These are phyloP conservation scores for Binderoboletus segoi DNA, from an alignment of 1,284 basidiomycete species.

Conservation along the genomic window DNA sequence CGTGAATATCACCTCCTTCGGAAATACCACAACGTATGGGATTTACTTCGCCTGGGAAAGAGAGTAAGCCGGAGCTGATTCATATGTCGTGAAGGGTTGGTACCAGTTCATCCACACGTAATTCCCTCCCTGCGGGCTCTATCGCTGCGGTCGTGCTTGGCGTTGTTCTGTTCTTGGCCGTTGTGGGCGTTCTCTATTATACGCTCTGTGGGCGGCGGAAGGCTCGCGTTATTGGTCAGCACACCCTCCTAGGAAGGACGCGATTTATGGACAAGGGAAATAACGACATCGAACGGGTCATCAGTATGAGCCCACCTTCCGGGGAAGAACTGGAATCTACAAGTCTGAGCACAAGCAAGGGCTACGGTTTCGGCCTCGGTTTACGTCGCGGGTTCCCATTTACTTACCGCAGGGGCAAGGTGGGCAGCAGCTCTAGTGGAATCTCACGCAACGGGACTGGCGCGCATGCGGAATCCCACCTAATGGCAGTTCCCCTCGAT, in stretches of 20 bases:
- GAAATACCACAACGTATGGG: constrained; percentile 33
- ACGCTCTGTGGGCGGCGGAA: constrained; percentile 50
- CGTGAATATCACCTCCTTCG: constrained; percentile 46
- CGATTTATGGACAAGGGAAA: neutral
- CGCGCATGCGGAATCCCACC: constrained; percentile 22
- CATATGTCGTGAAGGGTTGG: constrained; percentile 10
- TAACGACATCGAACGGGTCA: constrained; percentile 13
- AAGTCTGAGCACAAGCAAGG: constrained; percentile 34
- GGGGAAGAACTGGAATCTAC: constrained; percentile 30
- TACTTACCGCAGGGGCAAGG: constrained; percentile 26
- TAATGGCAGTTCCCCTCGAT: constrained; percentile 23
- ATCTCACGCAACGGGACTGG: constrained; percentile 13
- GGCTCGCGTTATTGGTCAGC: constrained; percentile 27
- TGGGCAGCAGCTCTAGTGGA: constrained; percentile 21
- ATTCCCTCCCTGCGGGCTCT: constrained; percentile 47
- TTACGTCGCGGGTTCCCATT: constrained; percentile 33
- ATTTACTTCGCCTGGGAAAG: neutral
- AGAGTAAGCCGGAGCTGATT: constrained; percentile 6
- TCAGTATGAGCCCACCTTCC: constrained; percentile 8
- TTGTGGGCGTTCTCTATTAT: constrained; percentile 42
- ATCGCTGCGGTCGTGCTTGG: constrained; percentile 65
- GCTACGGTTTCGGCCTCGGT: constrained; percentile 37
- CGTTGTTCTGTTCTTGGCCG: constrained; percentile 51
- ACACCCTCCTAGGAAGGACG: neutral
- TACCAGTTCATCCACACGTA: constrained; percentile 11